A percentile compares a stretch with the other conserved stretches of the same genome.
Evolutionary conservation across 192 early-diverging fungal genomes (phyloP).

Genomic region (Coemansia biformis): DNA sequence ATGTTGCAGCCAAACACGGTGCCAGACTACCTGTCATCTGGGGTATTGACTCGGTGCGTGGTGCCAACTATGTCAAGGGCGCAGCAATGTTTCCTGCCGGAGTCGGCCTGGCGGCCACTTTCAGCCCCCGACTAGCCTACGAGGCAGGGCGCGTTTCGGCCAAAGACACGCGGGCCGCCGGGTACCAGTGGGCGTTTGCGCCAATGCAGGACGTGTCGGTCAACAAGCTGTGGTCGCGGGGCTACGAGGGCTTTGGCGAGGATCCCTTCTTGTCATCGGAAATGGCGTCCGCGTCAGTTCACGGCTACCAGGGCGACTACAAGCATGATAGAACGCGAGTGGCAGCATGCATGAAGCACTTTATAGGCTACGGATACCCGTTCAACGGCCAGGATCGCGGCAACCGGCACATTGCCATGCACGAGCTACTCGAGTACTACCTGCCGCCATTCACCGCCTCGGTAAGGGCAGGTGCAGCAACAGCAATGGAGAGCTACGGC

Average conservation of each 20-base stretch:
- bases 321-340: slow-evolving; percentile 57
- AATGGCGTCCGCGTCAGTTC: slow-evolving; percentile 53
- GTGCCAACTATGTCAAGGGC: slow-evolving; percentile 62
- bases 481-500: slow-evolving; percentile 61
- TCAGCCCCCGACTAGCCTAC: slow-evolving; percentile 55
- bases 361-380: slow-evolving; percentile 60
- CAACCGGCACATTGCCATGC: slow-evolving; percentile 47
- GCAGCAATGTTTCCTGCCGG: slow-evolving; percentile 57
- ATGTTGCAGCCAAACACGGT: slow-evolving; percentile 49
- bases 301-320: slow-evolving; percentile 65
- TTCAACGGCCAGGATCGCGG: slow-evolving; percentile 43
- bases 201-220: slow-evolving; percentile 56
- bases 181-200: slow-evolving; percentile 61
- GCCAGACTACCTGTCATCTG: slow-evolving; percentile 57
- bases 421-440: slow-evolving; percentile 58
- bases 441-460: slow-evolving; percentile 59
- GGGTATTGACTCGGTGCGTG: slow-evolving; percentile 62
- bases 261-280: slow-evolving; percentile 54
- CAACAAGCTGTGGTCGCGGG: slow-evolving; percentile 56
- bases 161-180: slow-evolving; percentile 60
- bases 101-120: slow-evolving; percentile 56
- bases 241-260: slow-evolving; percentile 58
- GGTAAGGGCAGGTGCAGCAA: slow-evolving; percentile 54
- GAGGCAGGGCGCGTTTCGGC: slow-evolving; percentile 57
- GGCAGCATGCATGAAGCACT: slow-evolving; percentile 63